Evolutionary conservation across 2,329 filamentous ascomycete genomes (phyloP), one percentile per base, ranked within the genome.

Genomic region (Periglandula ipomoeae): DNA sequence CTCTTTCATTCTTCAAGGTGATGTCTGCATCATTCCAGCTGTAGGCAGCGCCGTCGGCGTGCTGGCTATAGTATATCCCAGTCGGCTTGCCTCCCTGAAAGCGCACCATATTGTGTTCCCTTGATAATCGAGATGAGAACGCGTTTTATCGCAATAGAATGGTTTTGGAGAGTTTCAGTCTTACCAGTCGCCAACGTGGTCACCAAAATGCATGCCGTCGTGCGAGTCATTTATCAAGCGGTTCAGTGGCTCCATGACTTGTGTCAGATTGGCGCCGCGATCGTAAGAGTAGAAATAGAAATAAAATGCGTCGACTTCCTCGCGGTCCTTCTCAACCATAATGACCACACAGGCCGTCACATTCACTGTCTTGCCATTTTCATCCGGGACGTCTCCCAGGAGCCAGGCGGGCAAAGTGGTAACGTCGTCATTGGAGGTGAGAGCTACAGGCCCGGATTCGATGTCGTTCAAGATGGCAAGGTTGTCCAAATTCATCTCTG

Each of bases 281-380:
- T 64, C 56, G 41, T 61, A 63, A 6, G 61, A 63, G 50, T 64
- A 63, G 35, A 64, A 64, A 48, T 64, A 64, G 26, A 62, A 64
- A 52, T 57, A 64, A 22, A 64, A 64, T 1, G 55, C 61, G 23
- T 61, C 61, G 1, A 59, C 4, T 6, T 57, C 52, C 1, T 37
- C 35, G 5, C 49, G 22, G 26, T 27, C 47, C 47, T 54, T 51
- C 22, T 59, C 56, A 0, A 61, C 56, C 3, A 63, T 43, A 17
- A 63, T 47, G 20, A 64, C 59, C 5, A 60, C 59, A 44, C 58
- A 62, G 1, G 60, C 49, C 5, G 60, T 62, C 5, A 58, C 52
- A 17, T 61, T 58, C 30, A 34, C 55, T 3, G 58, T 51, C 15
- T 10, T 40, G 13, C 60, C 60, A 8, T 32, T 30, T 2, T 34